Evolutionary conservation across 1,284 basidiomycete genomes (phyloP).

Genomic region (Rhizoctonia solani): DNA sequence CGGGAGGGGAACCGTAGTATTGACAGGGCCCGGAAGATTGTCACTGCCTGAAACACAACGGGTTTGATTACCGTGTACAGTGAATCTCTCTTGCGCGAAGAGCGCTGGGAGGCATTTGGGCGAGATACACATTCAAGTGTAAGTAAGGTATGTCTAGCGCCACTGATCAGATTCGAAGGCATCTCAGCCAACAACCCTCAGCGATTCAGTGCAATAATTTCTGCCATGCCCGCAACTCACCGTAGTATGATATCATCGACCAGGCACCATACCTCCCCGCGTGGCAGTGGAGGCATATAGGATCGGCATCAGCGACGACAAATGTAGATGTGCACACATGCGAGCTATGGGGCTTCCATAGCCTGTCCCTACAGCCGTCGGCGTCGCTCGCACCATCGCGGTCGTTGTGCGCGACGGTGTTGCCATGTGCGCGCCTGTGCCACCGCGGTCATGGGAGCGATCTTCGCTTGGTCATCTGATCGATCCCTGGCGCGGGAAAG

Average conservation of each 20-base stretch:
- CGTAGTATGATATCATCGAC: constrained; percentile 10
- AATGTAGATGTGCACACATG: not conserved
- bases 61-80: constrained; percentile 17
- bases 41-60: constrained; percentile 13
- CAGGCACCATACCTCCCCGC: not conserved
- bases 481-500: constrained; percentile 21
- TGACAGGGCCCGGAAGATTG: not conserved
- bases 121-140: too few relatives aligned
- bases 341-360: not conserved
- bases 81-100: constrained; percentile 1
- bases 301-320: constrained; percentile 7
- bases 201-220: not conserved
- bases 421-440: not conserved
- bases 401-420: not conserved
- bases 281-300: too few relatives aligned
- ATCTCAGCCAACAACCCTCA: not conserved
- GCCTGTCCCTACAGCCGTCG: not conserved
- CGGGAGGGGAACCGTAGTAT: not conserved
- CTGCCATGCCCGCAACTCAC: not conserved
- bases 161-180: too few relatives aligned
- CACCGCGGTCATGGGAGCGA: not conserved
- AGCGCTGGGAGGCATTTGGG: not conserved
- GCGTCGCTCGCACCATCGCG: not conserved
- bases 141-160: too few relatives aligned
- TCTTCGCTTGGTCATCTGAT: not conserved